Conservation (phyloP, 192 early-diverging fungal species). For the Gamsiella multidivaricata region DNA sequence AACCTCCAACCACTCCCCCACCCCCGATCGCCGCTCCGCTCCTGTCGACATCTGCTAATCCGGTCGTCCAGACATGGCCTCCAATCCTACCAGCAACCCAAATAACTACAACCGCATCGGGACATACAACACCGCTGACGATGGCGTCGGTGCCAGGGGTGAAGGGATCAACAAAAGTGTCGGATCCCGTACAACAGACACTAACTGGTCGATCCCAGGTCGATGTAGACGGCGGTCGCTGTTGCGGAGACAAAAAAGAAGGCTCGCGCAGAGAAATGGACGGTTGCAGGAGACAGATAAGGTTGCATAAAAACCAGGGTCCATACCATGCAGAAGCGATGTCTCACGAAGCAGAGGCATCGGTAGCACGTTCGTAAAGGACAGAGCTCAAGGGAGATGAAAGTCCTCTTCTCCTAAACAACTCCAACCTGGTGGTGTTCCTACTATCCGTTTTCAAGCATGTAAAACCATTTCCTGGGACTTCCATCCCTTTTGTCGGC, state of each 20-base stretch:
- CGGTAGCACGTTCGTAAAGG: slow-evolving; percentile 3
- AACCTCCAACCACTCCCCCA: not conserved
- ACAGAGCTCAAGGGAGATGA: not conserved
- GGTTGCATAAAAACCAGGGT: not conserved
- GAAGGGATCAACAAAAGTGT: not conserved
- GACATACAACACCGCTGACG: not conserved
- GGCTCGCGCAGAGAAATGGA: no score
- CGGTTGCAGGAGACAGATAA: not conserved
- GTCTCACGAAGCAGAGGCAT: slow-evolving; percentile 1
- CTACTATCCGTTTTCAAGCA: no score
- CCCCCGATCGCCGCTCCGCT: not conserved
- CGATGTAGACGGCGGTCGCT: no score
- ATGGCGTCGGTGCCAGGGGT: no score
- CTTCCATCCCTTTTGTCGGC: no score
- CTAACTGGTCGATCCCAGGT: no score
- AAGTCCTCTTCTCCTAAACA: no score
- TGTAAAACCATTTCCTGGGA: no score
- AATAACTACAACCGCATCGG: not conserved
- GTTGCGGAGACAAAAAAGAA: no score
- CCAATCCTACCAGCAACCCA: not conserved
- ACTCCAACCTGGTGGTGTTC: no score
- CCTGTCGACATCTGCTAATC: not conserved
- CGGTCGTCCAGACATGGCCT: not conserved
- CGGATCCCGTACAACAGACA: not conserved
- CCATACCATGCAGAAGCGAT: not conserved